Conservation (phyloP, 176 grass and related monocot species). For the Thinopyrum elongatum region DNA sequence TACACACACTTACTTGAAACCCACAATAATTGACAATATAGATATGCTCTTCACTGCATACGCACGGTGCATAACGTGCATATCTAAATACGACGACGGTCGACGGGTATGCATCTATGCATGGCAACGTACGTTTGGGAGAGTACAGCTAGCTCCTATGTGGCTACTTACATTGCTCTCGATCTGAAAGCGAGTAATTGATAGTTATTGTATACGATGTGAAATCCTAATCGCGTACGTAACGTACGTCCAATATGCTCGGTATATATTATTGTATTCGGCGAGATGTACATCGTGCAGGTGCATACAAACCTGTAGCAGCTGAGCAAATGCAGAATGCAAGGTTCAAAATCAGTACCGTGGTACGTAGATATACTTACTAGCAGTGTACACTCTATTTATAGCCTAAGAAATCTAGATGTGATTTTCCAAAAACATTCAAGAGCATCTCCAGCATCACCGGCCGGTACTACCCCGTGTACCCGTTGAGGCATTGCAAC, state of each 20-base stretch:
- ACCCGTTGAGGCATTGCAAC: neutral
- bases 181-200: neutral
- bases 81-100: neutral
- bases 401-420: neutral
- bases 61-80: neutral
- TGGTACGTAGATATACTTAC: neutral
- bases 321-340: neutral
- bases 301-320: neutral
- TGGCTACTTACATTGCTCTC: neutral
- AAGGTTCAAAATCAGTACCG: neutral
- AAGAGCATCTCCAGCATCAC: neutral
- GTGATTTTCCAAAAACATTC: neutral
- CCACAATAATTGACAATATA: neutral
- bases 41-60: neutral
- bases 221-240: neutral
- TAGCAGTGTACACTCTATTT: neutral
- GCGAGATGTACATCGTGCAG: neutral
- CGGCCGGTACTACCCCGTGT: neutral
- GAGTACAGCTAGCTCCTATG: neutral
- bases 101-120: neutral
- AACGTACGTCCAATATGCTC: neutral
- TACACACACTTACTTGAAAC: neutral
- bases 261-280: neutral
- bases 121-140: neutral
- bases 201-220: neutral